Evolutionary conservation across 2,329 filamentous ascomycete species (phyloP), one percentile per base, ranked within the genome.

Genomic region (Phialocephala subalpina): DNA sequence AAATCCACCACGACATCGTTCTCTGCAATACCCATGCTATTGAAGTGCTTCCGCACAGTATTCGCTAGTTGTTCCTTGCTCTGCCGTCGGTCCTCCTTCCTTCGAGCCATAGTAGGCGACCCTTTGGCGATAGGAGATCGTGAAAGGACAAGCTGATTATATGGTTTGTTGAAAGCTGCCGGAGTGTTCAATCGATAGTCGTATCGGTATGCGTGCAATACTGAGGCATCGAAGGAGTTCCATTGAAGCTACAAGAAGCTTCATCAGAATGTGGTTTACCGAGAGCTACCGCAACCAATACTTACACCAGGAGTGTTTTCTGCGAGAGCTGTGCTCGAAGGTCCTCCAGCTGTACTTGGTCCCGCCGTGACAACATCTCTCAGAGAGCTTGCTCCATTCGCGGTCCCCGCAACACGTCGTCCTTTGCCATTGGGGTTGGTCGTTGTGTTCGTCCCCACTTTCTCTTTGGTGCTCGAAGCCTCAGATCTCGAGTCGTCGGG

Each of bases 41-140:
- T 96, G 81, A 96, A 96, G 79, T 96, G 92, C 77, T 93, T 94
- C 70, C 92, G 85, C 58, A 94, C 90, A 1, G 87, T 84, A 70
- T 88, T 84, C 9, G 91, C 90, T 62, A 97, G 82, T 70, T 92
- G 86, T 42, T 93, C 89, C 76, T 92, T 92, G 73, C 86, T 87
- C 76, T 94, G 89, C 62, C 90, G 84, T 60, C 89, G 82, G 73
- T 88, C 84, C 56, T 87, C 82, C 70, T 86, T 87, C 72, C 84
- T 85, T 65, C 90, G 82, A 52, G 89, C 87, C 88, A 94, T 93
- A 27, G 91, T 94, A 6, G 92, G 92, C 18, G 91, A 93, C 78
- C 89, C 86, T 66, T 86, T 81, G 38, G 91, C 92, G 71, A 94
- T 88, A 77, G 88, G 84, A 72, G 87, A 82, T 79, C 85, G 82